Evolutionary conservation across 495 filamentous ascomycete genomes (phyloP), one percentile per base, ranked within the genome.

Genomic region (Trypethelium eluteriae): DNA sequence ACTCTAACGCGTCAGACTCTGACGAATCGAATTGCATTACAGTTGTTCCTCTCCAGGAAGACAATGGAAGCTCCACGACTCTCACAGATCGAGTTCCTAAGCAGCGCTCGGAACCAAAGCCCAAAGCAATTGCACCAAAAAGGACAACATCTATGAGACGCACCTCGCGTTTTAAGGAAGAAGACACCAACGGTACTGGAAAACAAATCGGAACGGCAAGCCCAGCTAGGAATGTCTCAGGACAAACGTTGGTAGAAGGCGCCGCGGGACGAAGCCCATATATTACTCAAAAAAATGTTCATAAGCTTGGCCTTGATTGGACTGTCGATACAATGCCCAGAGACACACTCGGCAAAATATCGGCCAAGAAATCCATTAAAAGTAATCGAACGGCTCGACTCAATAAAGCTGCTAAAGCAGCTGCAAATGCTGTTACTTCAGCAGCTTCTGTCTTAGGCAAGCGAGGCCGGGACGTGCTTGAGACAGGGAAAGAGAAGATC

Each of bases 361-460:
- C 38, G 32, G 49, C 66, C 39, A 61, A 71, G 38, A 56, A 67
- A 46, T 69, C 69, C 49, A 71, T 70, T 68, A 50, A 72, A 38
- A 65, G 64, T 64, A 67, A 65, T 5, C 38, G 64, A 53, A 57
- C 41, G 38, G n/a, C 68, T 25, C 39, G 65, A 5, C 47, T 66
- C 16, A 36, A 65, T 14, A 32, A 57, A 32, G 46, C 57, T 36
- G 64, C 70, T 61, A 73, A 70, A 63, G 71, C 70, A 56, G 68
- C 63, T 1, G 68, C 70, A 35, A 71, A 64, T n/a, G 68, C 68
- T 47, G 65, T 75, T 25, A 62, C 50, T 39, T 64, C 67, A 34
- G 63, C 63, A 35, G 67, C 65, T 38, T 71, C 69, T 41, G 80
- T 82, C 56, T 69, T 87, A 62, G 84, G 85, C 35, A 88, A 87